Evolutionary conservation across 176 grass and related monocot species (phyloP), one percentile per base, ranked within the genome.

Genomic region (Zea mays): DNA sequence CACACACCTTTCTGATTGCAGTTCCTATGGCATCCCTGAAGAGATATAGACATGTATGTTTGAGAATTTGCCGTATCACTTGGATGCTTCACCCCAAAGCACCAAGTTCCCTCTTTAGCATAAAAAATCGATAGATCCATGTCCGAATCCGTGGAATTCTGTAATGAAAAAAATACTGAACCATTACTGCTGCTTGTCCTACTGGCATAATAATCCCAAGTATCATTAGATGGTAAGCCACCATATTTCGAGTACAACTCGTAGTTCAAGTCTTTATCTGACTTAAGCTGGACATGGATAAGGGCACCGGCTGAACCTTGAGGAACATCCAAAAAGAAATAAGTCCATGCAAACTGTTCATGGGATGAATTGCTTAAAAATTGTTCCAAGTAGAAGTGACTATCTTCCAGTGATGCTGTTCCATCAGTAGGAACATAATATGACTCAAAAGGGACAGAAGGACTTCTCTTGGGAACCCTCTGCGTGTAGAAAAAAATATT

Each of bases 41-140:
- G 85, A 52, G 91, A 92, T 86, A 98, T 57, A 65, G 85, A 94
- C 81, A 98, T 92, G 66, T 80, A 86, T 0, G 87, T 93, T 49
- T 75, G 60, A 71, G 78, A 86, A 72, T 75, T 86, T 79, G 66
- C 10, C 14, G 36, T 83, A 49, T 80, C 56, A 77, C 48, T 76
- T 88, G 95, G 91, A 92, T 94, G 95, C 73, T 90, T 92, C 75
- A 98, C 62, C 54, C 73, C 95, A 81, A 98, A 76, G 79, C 85
- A 87, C 95, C 95, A 98, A 65, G 80, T 94, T 70, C 95, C 95
- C 72, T 98, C 95, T 70, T 86, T 94, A n/a, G 87, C 87, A 88
- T 94, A 98, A 75, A 98, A 90, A 79, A 98, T 84, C 87, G 86
- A 98, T 73, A 98, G 79, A 81, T 92, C 89, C 83, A 98, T 90